Evolutionary conservation across 208 protist species (phyloP), one percentile per base, ranked within the genome.

Genomic region (Zelonia costaricensis): DNA sequence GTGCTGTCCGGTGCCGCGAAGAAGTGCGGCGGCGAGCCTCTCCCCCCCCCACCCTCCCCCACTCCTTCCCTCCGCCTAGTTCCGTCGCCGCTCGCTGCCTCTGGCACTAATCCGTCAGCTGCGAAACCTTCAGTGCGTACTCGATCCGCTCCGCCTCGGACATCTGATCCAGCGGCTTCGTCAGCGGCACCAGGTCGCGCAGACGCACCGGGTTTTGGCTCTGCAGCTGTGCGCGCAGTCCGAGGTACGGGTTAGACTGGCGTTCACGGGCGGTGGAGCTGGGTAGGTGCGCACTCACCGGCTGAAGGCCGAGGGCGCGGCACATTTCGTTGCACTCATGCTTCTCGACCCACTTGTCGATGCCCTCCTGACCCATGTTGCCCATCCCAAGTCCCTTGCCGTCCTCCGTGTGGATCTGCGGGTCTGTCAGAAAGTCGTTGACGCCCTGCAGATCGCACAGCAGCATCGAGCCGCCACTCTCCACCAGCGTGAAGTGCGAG

Each of bases 371-470:
- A 12, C 88, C 86, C 74, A 92, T 84, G 68, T 95, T 91, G 22
- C 86, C 88, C 80, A 89, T 76, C 16, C 88, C 88, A 2, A 93
- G 82, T 0, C 84, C 86, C 39, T 91, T 86, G 15, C 86, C 84
- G 31, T 87, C 77, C 61, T 87, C 74, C 9, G 82, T 89, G 68
- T 93, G 88, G 30, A 93, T 92, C 70, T 95, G 88, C 33, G 88
- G 88, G 56, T 95, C 88, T 0, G 88, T 95, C 18, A 91, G 53
- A 25, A 92, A 84, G 72, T 92, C 88, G 39, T 89, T 61, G 1
- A 93, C 86, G 22, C 88, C 88, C 52, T 95, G 88, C 58, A 95
- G 30, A 52, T 95, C 88, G 49, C 80, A 89, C 53, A 95, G 61
- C 15, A 95, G 72, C 79, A 91, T 86, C n/a, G 66, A 77, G 0